A percentile compares a stretch with the other conserved stretches of the same genome.
Evolutionary conservation across 2,329 filamentous ascomycete genomes (phyloP).

Genomic region (Fusarium papillatum): DNA sequence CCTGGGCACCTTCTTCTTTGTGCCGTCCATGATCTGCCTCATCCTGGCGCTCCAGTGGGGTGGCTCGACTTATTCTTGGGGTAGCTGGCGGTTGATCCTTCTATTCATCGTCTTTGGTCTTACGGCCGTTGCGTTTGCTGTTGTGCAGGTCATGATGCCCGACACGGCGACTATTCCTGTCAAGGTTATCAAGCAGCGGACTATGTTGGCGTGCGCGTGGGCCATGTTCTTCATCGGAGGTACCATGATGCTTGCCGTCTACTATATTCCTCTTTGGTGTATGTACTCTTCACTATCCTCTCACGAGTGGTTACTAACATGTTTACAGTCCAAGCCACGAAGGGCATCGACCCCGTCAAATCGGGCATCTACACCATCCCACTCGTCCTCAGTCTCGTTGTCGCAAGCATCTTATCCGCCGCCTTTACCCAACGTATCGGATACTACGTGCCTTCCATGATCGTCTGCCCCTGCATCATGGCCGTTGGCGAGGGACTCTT

Average conservation of each 20-base stretch:
- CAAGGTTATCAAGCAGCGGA: conserved; percentile 67
- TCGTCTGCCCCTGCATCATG: conserved; percentile 63
- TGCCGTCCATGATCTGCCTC: conserved; percentile 71
- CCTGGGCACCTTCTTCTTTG: conserved; percentile 70
- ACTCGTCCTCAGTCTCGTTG: conserved; percentile 67
- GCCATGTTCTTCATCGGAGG: conserved; percentile 63
- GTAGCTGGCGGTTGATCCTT: conserved; percentile 64
- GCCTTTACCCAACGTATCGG: conserved; percentile 65
- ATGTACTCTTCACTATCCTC: conserved; percentile 43
- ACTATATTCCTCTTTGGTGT: conserved; percentile 69
- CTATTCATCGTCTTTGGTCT: conserved; percentile 66
- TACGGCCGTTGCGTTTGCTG: conserved; percentile 60
- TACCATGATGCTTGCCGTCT: conserved; percentile 67
- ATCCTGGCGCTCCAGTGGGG: conserved; percentile 76
- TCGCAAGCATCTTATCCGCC: conserved; percentile 64
- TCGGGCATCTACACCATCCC: conserved; percentile 71
- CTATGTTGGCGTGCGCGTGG: conserved; percentile 62
- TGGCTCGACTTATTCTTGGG: conserved; percentile 67
- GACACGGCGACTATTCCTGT: conserved; percentile 70
- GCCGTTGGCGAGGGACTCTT: conserved; percentile 69
- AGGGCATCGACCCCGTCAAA: conserved; percentile 63
- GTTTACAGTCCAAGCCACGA: conserved; percentile 65
- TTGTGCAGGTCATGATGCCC: conserved; percentile 66
- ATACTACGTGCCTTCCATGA: conserved; percentile 72
- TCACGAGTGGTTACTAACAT: conserved; percentile 29